These are phyloP conservation scores for Xylariaceae sp. DNA, from an alignment of 2,329 filamentous ascomycete genomes.

Conservation along the genomic window DNA sequence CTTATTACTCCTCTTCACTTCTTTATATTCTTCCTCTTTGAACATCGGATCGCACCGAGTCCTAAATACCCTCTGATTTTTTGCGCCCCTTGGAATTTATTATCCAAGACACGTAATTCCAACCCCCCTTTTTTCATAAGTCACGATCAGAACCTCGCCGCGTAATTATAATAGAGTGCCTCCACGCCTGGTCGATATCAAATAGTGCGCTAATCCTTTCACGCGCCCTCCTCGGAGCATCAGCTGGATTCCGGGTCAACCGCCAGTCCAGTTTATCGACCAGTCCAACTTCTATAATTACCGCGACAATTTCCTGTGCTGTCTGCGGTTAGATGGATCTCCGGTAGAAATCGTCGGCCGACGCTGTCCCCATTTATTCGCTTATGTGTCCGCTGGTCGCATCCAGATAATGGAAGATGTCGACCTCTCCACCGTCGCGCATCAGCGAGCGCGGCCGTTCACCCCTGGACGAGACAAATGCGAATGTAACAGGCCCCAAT, in stretches of 20 bases:
- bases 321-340: neutral
- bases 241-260: too few relatives aligned
- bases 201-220: neutral
- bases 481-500: constrained; percentile 10
- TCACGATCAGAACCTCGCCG: neutral
- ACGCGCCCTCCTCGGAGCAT: too few relatives aligned
- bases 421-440: constrained; percentile 28
- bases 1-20: neutral
- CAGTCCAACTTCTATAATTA: neutral
- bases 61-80: neutral
- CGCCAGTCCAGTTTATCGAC: too few relatives aligned
- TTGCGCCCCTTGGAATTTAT: neutral
- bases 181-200: neutral
- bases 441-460: constrained; percentile 26
- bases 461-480: constrained; percentile 15
- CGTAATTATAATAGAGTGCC: neutral
- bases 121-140: neutral
- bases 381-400: constrained; percentile 2
- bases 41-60: neutral
- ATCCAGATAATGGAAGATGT: constrained; percentile 35
- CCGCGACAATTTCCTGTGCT: too few relatives aligned
- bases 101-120: neutral
- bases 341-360: neutral
- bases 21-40: neutral
- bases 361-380: neutral